These are phyloP conservation scores for Sporothrix humicola DNA, from an alignment of 2,329 filamentous ascomycete species.

Conservation along the genomic window DNA sequence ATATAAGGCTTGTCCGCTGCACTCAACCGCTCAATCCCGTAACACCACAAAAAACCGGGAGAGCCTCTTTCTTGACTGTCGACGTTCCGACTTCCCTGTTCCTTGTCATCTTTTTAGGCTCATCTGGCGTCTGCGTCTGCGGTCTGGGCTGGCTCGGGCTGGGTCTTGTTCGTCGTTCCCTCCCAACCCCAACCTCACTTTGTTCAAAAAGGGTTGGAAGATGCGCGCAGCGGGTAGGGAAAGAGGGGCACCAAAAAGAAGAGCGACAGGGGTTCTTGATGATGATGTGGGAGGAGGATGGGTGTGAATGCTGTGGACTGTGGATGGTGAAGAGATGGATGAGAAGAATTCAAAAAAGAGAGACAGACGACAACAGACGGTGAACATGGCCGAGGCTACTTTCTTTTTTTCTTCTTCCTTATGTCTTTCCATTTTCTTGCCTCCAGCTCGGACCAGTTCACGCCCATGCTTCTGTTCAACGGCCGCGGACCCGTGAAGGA, in stretches of 20 bases:
- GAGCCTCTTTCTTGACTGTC: not conserved
- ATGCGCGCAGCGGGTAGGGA: constrained; percentile 21
- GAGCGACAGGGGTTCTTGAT: not conserved
- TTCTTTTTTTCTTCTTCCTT: too few relatives aligned
- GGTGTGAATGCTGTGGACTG: not conserved
- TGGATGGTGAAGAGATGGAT: not conserved
- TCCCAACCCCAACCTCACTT: constrained; percentile 1
- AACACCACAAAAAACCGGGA: constrained; percentile 16
- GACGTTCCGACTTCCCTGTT: too few relatives aligned
- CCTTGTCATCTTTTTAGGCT: not conserved
- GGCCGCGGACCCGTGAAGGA: not conserved
- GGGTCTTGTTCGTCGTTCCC: not conserved
- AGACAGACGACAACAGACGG: not conserved
- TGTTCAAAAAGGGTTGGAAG: constrained; percentile 28
- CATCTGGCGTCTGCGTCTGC: not conserved
- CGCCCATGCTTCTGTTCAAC: not conserved
- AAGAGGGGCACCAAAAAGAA: not conserved
- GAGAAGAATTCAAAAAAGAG: not conserved
- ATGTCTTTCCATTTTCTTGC: too few relatives aligned
- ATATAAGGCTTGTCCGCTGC: constrained; percentile 1
- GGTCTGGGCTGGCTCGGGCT: not conserved
- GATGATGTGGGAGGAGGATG: not conserved
- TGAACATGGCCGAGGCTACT: not conserved
- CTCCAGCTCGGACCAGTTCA: not conserved
- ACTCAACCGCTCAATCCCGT: constrained; percentile 2